Conservation (phyloP, 345 rosid species). For the Capsella bursapastoris region DNA sequence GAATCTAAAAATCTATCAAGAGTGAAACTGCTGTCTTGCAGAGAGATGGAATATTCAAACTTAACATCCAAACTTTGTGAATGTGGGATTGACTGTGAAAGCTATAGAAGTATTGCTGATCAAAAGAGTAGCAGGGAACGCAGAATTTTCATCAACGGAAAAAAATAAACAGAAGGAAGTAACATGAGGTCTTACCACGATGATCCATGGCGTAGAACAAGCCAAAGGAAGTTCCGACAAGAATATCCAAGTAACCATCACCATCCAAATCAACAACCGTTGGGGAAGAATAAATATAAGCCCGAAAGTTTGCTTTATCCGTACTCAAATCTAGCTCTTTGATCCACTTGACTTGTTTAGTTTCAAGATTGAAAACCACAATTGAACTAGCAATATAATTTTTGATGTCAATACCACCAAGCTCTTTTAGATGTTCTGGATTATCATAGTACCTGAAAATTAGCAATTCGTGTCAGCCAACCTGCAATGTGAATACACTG, state of each 20-base stretch:
- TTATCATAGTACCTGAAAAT: conserved; percentile 86
- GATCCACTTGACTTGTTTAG: conserved; percentile 97
- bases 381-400: conserved; percentile 90
- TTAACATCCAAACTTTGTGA: neutral
- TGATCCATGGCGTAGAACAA: conserved; percentile 96
- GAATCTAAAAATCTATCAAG: conserved; percentile 3
- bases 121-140: conserved; percentile 6
- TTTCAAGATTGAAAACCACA: conserved; percentile 94
- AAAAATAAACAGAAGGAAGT: conserved; percentile 1
- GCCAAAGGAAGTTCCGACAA: conserved; percentile 97
- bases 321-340: conserved; percentile 84
- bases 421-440: conserved; percentile 85
- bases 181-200: conserved; percentile 62
- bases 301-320: conserved; percentile 69
- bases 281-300: conserved; percentile 93
- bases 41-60: conserved; percentile 16
- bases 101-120: conserved; percentile 17
- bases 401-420: conserved; percentile 83
- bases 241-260: conserved; percentile 96
- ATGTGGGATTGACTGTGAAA: conserved; percentile 1
- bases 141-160: neutral
- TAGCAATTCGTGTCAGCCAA: conserved; percentile 25
- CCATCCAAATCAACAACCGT: conserved; percentile 99
- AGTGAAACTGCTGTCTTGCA: conserved; percentile 5
- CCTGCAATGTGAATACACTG: conserved; percentile 20